Percentiles rank a stretch among this genome's conserved stretches.
phyloP scores from a whole-genome alignment of 257 asterid genomes.

The Perilla frutescens region DNA sequence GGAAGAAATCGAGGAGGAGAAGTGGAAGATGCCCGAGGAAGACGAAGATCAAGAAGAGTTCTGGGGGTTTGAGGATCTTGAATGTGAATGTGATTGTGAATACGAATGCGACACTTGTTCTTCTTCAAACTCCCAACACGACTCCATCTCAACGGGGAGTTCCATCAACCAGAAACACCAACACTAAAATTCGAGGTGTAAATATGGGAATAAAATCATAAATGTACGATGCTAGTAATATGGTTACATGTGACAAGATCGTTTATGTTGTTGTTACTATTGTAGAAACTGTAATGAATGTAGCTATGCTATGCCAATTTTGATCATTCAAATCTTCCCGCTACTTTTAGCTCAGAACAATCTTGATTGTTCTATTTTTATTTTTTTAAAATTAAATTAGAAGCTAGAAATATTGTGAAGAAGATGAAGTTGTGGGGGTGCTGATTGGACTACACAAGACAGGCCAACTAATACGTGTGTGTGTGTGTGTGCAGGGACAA shows the following conservation, averaged over 20 bases:
- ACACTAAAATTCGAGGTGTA: slow-evolving; percentile 31
- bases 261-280: slow-evolving; percentile 5
- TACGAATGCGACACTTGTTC: slow-evolving; percentile 50
- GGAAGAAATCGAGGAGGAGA: slow-evolving; percentile 63
- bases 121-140: slow-evolving; percentile 59
- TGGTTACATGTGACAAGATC: neutral
- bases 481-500: slow-evolving; percentile 30
- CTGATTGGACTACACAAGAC: slow-evolving; percentile 6
- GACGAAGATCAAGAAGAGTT: slow-evolving; percentile 74
- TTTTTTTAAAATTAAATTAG: neutral
- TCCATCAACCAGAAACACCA: slow-evolving; percentile 37
- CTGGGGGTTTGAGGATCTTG: slow-evolving; percentile 95
- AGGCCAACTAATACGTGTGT: slow-evolving; percentile 32
- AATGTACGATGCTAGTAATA: slow-evolving; percentile 10
- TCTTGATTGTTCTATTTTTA: neutral
- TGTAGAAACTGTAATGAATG: slow-evolving; percentile 26
- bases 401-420: slow-evolving; percentile 5
- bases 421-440: neutral
- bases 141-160: slow-evolving; percentile 55
- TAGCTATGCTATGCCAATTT: slow-evolving; percentile 28
- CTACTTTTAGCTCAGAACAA: neutral
- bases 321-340: neutral
- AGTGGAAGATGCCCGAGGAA: slow-evolving; percentile 78
- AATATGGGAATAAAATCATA: slow-evolving; percentile 21
- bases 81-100: slow-evolving; percentile 55